Evolutionary conservation across 306 rosid genomes (phyloP).

Genomic region (Mimosa pudica): DNA sequence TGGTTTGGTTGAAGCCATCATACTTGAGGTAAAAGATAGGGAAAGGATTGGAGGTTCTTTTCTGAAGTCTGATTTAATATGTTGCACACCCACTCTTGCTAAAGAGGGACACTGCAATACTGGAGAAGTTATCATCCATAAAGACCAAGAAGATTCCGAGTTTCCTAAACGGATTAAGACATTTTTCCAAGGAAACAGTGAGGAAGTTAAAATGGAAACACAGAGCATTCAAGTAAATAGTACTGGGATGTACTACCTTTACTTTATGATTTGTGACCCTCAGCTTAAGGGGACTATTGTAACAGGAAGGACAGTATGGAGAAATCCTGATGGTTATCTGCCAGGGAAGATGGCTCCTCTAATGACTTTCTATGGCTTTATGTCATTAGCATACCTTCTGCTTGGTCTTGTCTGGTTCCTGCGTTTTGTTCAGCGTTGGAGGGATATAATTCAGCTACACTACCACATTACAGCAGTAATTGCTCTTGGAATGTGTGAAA

Average conservation of each 20-base stretch:
- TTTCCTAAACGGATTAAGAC: constrained; percentile 69
- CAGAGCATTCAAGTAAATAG: constrained; percentile 47
- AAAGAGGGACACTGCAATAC: constrained; percentile 48
- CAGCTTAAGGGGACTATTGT: constrained; percentile 67
- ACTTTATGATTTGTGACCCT: constrained; percentile 84
- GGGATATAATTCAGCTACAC: constrained; percentile 76
- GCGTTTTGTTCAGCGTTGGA: constrained; percentile 84
- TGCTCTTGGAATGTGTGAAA: constrained; percentile 95
- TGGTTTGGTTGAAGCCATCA: constrained; percentile 83
- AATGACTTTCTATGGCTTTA: constrained; percentile 75
- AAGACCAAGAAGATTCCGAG: constrained; percentile 44
- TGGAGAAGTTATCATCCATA: constrained; percentile 76
- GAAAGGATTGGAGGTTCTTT: constrained; percentile 71
- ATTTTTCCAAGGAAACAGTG: constrained; percentile 57
- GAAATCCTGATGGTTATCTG: constrained; percentile 81
- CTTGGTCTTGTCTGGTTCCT: constrained; percentile 85
- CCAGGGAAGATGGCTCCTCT: constrained; percentile 93
- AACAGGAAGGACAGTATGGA: constrained; percentile 84
- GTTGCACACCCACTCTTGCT: constrained; percentile 60
- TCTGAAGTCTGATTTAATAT: constrained; percentile 58
- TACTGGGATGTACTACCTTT: constrained; percentile 90
- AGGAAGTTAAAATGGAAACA: constrained; percentile 42
- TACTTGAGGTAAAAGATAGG: constrained; percentile 77
- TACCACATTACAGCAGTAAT: constrained; percentile 86
- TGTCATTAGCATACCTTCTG: constrained; percentile 80